Conservation (phyloP, 2,329 filamentous ascomycete genomes). For the Pseudocercospora vitis region DNA sequence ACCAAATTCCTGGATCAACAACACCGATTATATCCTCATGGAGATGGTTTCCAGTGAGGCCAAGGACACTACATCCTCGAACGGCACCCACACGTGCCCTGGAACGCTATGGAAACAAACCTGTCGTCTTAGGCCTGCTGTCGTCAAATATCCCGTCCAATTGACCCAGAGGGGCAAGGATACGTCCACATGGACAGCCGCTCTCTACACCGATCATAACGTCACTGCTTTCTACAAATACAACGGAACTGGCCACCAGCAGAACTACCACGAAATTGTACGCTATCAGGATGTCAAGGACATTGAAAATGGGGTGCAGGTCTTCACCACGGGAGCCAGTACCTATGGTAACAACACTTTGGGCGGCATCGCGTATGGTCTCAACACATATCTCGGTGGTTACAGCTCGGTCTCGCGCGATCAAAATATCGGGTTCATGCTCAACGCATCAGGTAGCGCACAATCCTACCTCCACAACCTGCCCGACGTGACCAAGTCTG, state of each 20-base stretch:
- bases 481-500: not conserved
- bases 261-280: slow-evolving; percentile 5
- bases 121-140: slow-evolving; percentile 5
- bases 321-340: not conserved
- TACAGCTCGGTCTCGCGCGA: slow-evolving; percentile 11
- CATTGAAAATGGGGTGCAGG: not conserved
- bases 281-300: not conserved
- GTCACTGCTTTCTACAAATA: not conserved
- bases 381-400: slow-evolving; percentile 17
- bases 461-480: slow-evolving; percentile 16
- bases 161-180: slow-evolving; percentile 1
- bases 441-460: slow-evolving; percentile 11
- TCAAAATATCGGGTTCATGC: not conserved
- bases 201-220: not conserved
- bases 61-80: not conserved
- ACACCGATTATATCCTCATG: slow-evolving; percentile 9
- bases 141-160: slow-evolving; percentile 2
- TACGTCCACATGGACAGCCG: not conserved
- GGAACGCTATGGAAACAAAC: not conserved
- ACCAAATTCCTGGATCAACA: slow-evolving; percentile 7
- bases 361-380: slow-evolving; percentile 13
- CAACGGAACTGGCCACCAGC: slow-evolving; percentile 3
- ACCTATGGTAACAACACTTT: slow-evolving; percentile 9
- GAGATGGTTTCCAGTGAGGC: not conserved
- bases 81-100: not conserved